phyloP scores from a whole-genome alignment of 768 basidiomycete species.

The Thelephora ganbajun region DNA sequence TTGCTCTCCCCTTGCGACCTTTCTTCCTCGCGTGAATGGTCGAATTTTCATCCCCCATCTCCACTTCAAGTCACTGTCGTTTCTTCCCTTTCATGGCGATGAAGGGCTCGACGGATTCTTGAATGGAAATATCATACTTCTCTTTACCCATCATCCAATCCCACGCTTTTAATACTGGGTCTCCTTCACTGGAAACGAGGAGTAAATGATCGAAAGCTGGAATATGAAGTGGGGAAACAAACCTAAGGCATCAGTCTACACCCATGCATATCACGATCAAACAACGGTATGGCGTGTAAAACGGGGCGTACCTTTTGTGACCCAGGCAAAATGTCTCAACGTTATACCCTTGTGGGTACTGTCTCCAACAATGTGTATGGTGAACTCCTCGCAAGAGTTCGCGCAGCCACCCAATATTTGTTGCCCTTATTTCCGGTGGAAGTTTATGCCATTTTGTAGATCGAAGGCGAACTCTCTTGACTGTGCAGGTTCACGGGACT shows the following conservation, averaged over 20 bases:
- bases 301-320: conserved; percentile 55
- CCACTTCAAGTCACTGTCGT: conserved; percentile 11
- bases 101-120: conserved; percentile 21
- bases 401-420: too few relatives aligned
- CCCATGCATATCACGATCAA: too few relatives aligned
- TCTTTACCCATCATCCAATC: conserved; percentile 57
- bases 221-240: conserved; percentile 72
- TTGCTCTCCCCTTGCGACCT: conserved; percentile 17
- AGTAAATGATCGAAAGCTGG: conserved; percentile 27
- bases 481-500: too few relatives aligned
- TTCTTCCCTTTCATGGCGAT: conserved; percentile 23
- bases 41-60: conserved; percentile 3
- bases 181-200: conserved; percentile 85
- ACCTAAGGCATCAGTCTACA: conserved; percentile 31
- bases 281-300: not conserved
- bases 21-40: conserved; percentile 6
- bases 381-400: too few relatives aligned
- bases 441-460: too few relatives aligned
- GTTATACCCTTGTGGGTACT: conserved; percentile 75
- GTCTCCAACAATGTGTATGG: too few relatives aligned
- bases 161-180: conserved; percentile 67
- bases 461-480: too few relatives aligned
- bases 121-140: conserved; percentile 36
- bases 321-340: conserved; percentile 85
- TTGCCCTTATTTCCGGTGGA: too few relatives aligned